Percentiles rank a stretch among this genome's conserved stretches.
phyloP scores from a whole-genome alignment of 208 protist genomes.

The Wallacemonas collosoma region DNA sequence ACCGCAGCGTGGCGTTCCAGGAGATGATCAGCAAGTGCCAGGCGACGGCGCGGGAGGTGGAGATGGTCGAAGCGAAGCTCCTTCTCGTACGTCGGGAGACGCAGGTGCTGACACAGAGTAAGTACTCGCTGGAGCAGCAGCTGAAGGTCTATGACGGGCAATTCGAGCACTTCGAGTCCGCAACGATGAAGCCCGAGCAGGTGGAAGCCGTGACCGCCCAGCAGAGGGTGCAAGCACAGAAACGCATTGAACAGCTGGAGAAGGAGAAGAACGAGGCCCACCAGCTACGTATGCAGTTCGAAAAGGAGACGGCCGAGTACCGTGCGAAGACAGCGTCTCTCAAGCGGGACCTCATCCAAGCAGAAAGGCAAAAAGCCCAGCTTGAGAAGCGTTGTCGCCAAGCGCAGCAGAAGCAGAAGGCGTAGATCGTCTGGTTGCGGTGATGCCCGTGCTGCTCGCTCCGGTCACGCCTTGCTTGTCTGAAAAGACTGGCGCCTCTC shows the following conservation, averaged over 20 bases:
- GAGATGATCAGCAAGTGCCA: conserved; percentile 53
- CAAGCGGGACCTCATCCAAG: conserved; percentile 55
- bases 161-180: conserved; percentile 50
- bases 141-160: conserved; percentile 63
- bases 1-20: conserved; percentile 42
- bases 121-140: conserved; percentile 54
- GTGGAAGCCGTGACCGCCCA: conserved; percentile 43
- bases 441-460: too few species aligned
- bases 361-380: conserved; percentile 52
- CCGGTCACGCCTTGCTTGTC: too few species aligned
- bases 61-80: conserved; percentile 54
- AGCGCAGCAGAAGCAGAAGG: conserved; percentile 52
- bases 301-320: conserved; percentile 66
- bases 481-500: too few species aligned
- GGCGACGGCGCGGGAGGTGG: conserved; percentile 41
- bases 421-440: neutral
- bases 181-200: conserved; percentile 58
- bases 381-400: conserved; percentile 77
- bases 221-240: conserved; percentile 51
- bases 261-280: conserved; percentile 63
- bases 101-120: conserved; percentile 34
- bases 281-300: conserved; percentile 59
- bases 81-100: conserved; percentile 55
- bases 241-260: conserved; percentile 46
- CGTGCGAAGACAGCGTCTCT: conserved; percentile 48